These are phyloP conservation scores for Rhizoctonia solani DNA, from an alignment of 1,284 basidiomycete genomes.

Conservation along the genomic window DNA sequence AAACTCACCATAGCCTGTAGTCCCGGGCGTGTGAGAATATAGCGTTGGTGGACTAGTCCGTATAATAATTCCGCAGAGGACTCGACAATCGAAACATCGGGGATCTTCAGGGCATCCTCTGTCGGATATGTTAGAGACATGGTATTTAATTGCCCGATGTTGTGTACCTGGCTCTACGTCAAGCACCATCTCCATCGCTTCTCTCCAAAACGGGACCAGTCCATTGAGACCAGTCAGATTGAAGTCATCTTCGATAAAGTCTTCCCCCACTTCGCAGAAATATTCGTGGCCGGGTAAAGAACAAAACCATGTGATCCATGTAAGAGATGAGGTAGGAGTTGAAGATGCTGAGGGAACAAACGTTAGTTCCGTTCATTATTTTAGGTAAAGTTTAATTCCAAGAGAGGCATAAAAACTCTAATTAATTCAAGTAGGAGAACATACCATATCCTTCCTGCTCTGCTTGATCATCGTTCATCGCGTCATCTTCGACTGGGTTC, in stretches of 20 bases:
- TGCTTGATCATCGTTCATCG: slow-evolving; percentile 39
- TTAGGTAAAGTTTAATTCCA: not conserved
- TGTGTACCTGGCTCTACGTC: slow-evolving; percentile 97
- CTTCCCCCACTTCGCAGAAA: slow-evolving; percentile 96
- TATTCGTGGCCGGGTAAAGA: slow-evolving; percentile 98
- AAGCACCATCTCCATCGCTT: slow-evolving; percentile 99
- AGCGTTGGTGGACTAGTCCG: slow-evolving; percentile 96
- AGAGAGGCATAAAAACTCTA: not conserved
- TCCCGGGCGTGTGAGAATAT: slow-evolving; percentile 92
- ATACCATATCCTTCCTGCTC: slow-evolving; percentile 38
- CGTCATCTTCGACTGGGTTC: slow-evolving; percentile 39
- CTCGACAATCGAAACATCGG: slow-evolving; percentile 97
- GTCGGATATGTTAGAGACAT: slow-evolving; percentile 51
- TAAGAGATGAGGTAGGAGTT: slow-evolving; percentile 53
- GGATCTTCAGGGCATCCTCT: slow-evolving; percentile 90
- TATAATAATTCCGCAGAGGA: slow-evolving; percentile 97
- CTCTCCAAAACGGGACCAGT: slow-evolving; percentile 99
- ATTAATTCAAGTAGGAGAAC: too few relatives aligned
- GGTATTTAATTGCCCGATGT: not conserved
- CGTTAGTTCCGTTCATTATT: slow-evolving; percentile 2
- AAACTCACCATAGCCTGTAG: slow-evolving; percentile 88
- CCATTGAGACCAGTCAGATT: slow-evolving; percentile 95
- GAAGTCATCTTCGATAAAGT: slow-evolving; percentile 99
- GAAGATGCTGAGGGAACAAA: slow-evolving; percentile 37
- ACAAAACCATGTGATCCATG: slow-evolving; percentile 99